Evolutionary conservation across 1,139 yeast genomes (phyloP), one percentile per base, ranked within the genome.

Genomic region (Lodderomyces theae): DNA sequence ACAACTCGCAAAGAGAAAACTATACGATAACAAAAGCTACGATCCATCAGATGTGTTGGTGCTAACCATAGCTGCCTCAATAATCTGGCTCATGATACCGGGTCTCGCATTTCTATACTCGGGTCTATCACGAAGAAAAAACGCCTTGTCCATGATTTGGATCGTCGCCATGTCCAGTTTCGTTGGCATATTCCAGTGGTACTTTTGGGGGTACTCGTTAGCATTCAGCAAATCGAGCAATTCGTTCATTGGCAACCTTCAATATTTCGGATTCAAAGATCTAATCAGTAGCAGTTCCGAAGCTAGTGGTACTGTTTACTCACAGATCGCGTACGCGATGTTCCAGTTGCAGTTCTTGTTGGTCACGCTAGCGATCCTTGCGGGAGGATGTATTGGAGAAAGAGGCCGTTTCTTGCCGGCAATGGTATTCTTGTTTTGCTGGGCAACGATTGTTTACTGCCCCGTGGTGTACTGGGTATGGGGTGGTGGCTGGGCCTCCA

Each of bases 401-500:
- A 76, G 97, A 56, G 97, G 97, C 42, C 71, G 97, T 37, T 76
- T 92, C 40, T 68, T 88, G 38, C 97, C 97, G 0, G 82, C 87
- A 37, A 74, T 87, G 75, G 76, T 92, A 10, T 87, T 90, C 55
- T 63, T 86, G 31, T 90, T 90, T 59, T 61, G 85, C 42, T 92
- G 96, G 95, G 83, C 94, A 13, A 90, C 98, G 1, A 56, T 87
- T 5, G 97, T 89, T 12, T 92, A 90, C 63, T 86, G 95, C 60
- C 97, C 97, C 0, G 78, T 92, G 17, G 94, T 92, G 4, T 86
- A 81, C 64, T 90, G 97, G 97, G 81, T 87, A 43, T 92, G 97
- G 98, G 85, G 89, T 44, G 82, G 82, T 35, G 97, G 97, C 34
- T 92, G 97, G 97, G 96, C 96, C 31, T 58, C 67, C 34, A 44